Evolutionary conservation across 805 yeast species (phyloP), one percentile per base, ranked within the genome.

Genomic region (Saturnispora galanensis): DNA sequence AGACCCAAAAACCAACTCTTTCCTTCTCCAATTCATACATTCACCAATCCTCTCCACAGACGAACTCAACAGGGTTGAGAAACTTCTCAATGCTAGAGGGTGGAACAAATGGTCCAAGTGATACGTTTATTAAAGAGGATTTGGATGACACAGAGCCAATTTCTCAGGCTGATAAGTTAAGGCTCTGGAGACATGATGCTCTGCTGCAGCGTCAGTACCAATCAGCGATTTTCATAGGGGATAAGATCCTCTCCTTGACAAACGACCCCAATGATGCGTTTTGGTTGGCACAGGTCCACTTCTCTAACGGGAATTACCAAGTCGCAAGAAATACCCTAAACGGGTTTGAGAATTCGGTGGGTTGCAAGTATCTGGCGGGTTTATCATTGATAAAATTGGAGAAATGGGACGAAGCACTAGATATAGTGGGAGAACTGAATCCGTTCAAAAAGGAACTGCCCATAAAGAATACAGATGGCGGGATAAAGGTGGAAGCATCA

Each of bases 101-200:
- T 3, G 45, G 37, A 6, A 11, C 32, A 9, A 28, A 42, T 11
- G 16, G 9, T 21, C 15, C 12, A 26, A 13, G 21, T 15, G 32
- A 34, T 5, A 41, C 36, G 5, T 40, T 40, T 16, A 32, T 32
- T 6, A 39, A 39, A 31, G 42, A 39, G 12, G 46, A 42, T 21
- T 42, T 35, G 8, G 60, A 55, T 17, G 56, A 53, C 13, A 61
- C 60, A 21, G 47, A 68, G 42, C 81, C 81, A 5, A 56, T 77
- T 35, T 74, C 95, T 0, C 93, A 84, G 47, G 93, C 89, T 0
- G 97, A 90, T 51, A 79, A 81, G 52, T 70, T 93, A 31, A 66
- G 97, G 38, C 67, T 85, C 28, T 93, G 97, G 98, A 68, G 97
- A 39, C 94, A 88, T 51, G 96, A 88, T 57, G 95, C 98, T 0